Conservation (phyloP, 495 filamentous ascomycete species). For the Penicillium macrosclerotiorum region DNA sequence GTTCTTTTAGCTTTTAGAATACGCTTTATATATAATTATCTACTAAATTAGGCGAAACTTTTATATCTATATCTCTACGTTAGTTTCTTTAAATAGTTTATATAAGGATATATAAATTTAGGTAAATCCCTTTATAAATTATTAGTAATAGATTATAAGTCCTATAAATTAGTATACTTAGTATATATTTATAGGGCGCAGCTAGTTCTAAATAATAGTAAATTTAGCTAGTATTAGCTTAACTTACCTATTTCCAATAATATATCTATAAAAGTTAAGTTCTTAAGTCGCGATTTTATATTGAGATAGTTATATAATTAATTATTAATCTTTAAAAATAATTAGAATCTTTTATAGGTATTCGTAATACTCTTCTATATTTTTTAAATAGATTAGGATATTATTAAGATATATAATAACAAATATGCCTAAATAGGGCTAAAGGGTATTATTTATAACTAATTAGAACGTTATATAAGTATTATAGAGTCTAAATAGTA, state of each 20-base stretch:
- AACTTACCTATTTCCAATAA: neutral
- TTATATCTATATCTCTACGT: neutral
- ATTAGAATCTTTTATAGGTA: neutral
- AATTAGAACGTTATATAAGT: constrained; percentile 1
- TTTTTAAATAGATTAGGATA: constrained; percentile 1
- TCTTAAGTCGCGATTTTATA: neutral
- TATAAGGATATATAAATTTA: neutral
- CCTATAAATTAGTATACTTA: neutral
- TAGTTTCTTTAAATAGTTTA: neutral
- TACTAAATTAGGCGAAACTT: neutral
- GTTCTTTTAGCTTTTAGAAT: neutral
- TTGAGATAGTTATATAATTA: neutral
- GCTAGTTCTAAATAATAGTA: neutral
- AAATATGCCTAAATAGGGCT: neutral
- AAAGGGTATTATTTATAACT: constrained; percentile 4
- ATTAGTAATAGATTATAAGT: neutral
- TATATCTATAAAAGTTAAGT: constrained; percentile 2
- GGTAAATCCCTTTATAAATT: neutral
- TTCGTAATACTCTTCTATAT: constrained; percentile 1
- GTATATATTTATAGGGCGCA: neutral
- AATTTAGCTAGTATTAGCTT: neutral
- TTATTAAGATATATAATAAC: constrained; percentile 6
- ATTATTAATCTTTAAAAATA: neutral
- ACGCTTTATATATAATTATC: neutral
- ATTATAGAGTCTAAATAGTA: constrained; percentile 10